These are phyloP conservation scores for Marsdenia floribunda DNA, from an alignment of 257 asterid genomes.

Conservation along the genomic window DNA sequence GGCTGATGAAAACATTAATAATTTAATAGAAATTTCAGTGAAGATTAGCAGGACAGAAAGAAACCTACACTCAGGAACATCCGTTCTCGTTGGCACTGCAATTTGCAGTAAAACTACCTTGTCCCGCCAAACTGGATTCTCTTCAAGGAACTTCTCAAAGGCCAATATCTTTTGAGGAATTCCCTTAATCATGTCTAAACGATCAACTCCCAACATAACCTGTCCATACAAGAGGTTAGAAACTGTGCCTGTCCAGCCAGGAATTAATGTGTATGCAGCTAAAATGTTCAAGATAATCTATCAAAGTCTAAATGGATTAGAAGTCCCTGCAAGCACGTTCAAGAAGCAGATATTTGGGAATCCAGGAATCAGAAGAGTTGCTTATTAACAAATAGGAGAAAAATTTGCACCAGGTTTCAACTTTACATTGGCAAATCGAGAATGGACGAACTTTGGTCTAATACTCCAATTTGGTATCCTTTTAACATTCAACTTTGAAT, in stretches of 20 bases:
- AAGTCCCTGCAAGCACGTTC: not conserved
- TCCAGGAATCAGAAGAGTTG: not conserved
- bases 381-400: not conserved
- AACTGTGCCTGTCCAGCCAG: not conserved
- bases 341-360: not conserved
- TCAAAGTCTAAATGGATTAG: not conserved
- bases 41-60: constrained; percentile 22
- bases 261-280: not conserved
- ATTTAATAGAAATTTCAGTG: constrained; percentile 15
- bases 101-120: constrained; percentile 87
- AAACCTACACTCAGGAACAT: constrained; percentile 91
- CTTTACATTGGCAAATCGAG: not conserved
- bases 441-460: not conserved
- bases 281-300: not conserved
- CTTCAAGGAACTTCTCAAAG: constrained; percentile 93
- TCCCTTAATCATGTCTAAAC: constrained; percentile 91
- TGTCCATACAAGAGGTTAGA: constrained; percentile 21
- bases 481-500: not conserved
- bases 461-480: not conserved
- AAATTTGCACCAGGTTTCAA: not conserved
- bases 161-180: constrained; percentile 93
- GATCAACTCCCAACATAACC: constrained; percentile 96
- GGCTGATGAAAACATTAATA: not conserved
- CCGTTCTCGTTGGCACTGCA: constrained; percentile 95
- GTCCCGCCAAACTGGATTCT: constrained; percentile 84